Evolutionary conservation across 208 protist species (phyloP), one percentile per base, ranked within the genome.

Genomic region (Acanthamoeba royreba): DNA sequence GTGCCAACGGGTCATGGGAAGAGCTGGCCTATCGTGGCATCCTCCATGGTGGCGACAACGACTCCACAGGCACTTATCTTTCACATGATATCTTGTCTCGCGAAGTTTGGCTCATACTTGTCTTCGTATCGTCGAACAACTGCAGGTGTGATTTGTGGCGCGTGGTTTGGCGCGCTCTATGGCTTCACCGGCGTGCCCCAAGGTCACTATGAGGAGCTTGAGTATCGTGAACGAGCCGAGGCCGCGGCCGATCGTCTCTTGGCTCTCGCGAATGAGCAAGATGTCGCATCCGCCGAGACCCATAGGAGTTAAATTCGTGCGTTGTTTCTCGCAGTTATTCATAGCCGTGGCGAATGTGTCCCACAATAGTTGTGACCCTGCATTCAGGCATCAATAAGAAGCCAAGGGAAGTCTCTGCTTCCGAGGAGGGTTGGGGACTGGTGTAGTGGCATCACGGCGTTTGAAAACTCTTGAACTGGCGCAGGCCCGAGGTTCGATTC

Each of bases 21-120:
- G 90, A 95, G 53, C 85, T 95, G 90, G 55, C 85, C 53, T 53
- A 94, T 35, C 38, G 90, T 40, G 47, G 85, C 31, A 61, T 89
- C 28, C 47, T 95, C 9, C 94, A 95, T 46, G 89, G 77, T 49
- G 94, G 94, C 31, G 94, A 95, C 61, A 94, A 49, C 53, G 94
- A 95, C 28, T 90, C 69, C 31, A 95, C 90, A n/a, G 94, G 49
- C 28, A n/a, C 25, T 13, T n/a, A 9, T 8, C n/a, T 8, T 8
- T n/a, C n/a, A 38, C n/a, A 7, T 69, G 8, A 28, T 69, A 9
- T n/a, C 58, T 28, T 8, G 25, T 69, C n/a, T 69, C 9, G 49
- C 33, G 25, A 28, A n/a, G 13, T 69, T 13, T 7, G 58, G 9
- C 8, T 28, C 33, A n/a, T 28, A 8, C 8, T 8, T 69, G n/a